A percentile compares a stretch with the other conserved stretches of the same genome.
Conservation (phyloP, 2,329 filamentous ascomycete genomes). For the Epichloe bromicola region DNA sequence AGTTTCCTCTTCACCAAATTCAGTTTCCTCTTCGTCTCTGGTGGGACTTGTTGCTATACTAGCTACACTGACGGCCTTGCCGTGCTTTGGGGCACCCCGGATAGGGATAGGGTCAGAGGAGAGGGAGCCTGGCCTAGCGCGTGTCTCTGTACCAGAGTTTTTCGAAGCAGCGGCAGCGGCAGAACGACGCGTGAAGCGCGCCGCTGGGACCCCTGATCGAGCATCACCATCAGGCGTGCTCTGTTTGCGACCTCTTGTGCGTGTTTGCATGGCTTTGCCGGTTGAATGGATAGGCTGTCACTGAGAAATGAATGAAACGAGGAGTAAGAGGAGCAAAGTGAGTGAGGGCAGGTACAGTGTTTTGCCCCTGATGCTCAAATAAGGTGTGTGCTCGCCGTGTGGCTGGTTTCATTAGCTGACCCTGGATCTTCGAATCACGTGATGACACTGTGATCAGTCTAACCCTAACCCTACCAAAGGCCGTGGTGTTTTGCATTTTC, state of each 20-base stretch:
- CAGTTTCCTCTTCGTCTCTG: neutral
- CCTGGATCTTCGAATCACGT: neutral
- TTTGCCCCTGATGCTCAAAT: neutral
- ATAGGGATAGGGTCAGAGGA: neutral
- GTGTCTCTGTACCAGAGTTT: neutral
- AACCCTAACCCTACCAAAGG: conserved; percentile 1
- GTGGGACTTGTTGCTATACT: neutral
- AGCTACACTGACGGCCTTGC: neutral
- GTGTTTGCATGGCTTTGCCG: neutral
- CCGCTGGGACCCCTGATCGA: too few species aligned
- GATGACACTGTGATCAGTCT: neutral
- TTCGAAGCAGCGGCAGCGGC: neutral
- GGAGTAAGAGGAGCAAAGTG: neutral
- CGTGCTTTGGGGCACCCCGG: conserved; percentile 2
- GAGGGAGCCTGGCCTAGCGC: neutral
- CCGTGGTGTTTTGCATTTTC: too few species aligned
- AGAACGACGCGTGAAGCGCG: neutral
- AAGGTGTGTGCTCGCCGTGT: neutral
- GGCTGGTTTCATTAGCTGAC: neutral
- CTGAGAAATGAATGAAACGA: neutral
- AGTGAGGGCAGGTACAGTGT: neutral
- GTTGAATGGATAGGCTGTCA: neutral
- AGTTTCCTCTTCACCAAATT: neutral
- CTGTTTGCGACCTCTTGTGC: neutral
- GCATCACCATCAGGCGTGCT: neutral